Percentiles rank a stretch among this genome's conserved stretches.
phyloP scores from a whole-genome alignment of 2,329 filamentous ascomycete species.

The Cladosporium sp. region DNA sequence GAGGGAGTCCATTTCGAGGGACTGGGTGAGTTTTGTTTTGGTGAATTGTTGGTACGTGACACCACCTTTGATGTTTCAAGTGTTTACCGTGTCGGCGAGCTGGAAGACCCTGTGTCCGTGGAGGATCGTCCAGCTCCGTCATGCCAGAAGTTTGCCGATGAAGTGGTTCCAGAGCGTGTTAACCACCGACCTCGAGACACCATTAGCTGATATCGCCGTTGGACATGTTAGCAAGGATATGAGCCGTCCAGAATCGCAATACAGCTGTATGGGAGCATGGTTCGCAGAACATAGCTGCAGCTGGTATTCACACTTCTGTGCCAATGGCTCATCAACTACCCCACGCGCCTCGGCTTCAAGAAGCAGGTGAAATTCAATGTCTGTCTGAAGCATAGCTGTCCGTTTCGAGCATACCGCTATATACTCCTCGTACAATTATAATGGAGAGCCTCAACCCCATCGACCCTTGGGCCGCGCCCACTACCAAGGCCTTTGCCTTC shows the following conservation, averaged over 20 bases:
- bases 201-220: too few species aligned
- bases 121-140: too few species aligned
- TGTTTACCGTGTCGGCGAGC: too few species aligned
- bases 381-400: not conserved
- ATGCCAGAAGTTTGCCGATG: too few species aligned
- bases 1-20: constrained; percentile 17
- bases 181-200: too few species aligned
- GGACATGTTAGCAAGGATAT: not conserved
- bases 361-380: not conserved
- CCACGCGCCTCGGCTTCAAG: not conserved
- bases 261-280: too few species aligned
- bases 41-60: too few species aligned
- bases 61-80: too few species aligned
- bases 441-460: constrained; percentile 17
- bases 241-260: not conserved
- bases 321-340: not conserved
- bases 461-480: constrained; percentile 29
- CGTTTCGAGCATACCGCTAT: not conserved
- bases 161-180: too few species aligned
- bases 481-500: constrained; percentile 31
- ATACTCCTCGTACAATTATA: constrained; percentile 1
- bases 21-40: not conserved
- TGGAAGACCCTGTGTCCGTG: too few species aligned
- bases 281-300: not conserved
- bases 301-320: too few species aligned